Conservation (phyloP, 1,139 yeast genomes). For the Geotrichum aggregatum region DNA sequence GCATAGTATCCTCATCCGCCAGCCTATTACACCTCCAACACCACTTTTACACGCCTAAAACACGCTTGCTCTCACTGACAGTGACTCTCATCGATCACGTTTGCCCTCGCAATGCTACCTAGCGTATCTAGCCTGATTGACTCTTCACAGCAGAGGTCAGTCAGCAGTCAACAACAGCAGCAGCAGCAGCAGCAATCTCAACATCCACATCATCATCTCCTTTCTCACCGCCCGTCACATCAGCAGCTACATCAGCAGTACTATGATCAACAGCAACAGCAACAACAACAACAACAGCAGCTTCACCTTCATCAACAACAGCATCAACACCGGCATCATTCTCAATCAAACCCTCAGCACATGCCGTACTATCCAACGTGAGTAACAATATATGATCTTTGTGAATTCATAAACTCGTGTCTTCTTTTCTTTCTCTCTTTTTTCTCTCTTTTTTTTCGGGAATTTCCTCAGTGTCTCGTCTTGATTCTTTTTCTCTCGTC, state of each 20-base stretch:
- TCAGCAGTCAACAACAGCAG: slow-evolving; percentile 2
- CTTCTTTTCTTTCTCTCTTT: background rate
- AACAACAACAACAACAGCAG: background rate
- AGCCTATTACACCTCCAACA: background rate
- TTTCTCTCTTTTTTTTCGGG: background rate
- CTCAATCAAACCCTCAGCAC: background rate
- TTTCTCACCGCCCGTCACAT: background rate
- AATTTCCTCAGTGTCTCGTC: background rate
- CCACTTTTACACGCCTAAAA: too few relatives aligned
- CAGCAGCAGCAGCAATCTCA: slow-evolving; percentile 1
- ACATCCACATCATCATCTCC: background rate
- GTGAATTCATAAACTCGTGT: background rate
- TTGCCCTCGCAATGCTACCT: slow-evolving; percentile 13
- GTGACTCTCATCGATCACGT: background rate
- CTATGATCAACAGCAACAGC: slow-evolving; percentile 9
- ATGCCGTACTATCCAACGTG: background rate
- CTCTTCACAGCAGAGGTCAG: background rate
- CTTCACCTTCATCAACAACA: background rate
- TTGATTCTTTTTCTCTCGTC: background rate
- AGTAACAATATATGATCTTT: background rate
- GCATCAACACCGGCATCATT: background rate
- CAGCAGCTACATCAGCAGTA: background rate
- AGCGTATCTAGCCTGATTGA: slow-evolving; percentile 15
- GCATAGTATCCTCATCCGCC: background rate
- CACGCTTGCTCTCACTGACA: background rate